A percentile compares a stretch with the other conserved stretches of the same genome.
Conservation (phyloP, 192 early-diverging fungal species). For the Chytriomyces sp. region DNA sequence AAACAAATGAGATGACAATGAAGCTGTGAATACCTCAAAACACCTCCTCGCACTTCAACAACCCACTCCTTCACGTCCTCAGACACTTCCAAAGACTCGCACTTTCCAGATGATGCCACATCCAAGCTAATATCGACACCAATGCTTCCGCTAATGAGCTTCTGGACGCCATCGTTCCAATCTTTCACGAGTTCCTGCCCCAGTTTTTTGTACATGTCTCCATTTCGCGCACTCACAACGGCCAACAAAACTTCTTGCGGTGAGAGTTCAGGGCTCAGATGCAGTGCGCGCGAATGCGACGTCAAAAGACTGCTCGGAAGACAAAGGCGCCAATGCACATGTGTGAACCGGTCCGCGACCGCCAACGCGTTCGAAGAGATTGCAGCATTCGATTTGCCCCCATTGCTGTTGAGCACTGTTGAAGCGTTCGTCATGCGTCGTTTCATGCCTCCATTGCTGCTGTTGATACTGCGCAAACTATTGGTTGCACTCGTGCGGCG, state of each 20-base stretch:
- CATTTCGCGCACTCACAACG: neutral
- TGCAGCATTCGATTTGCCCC: neutral
- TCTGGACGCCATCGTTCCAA: constrained; percentile 14
- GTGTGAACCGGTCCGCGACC: neutral
- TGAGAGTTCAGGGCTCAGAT: neutral
- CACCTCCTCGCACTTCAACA: neutral
- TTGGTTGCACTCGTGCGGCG: neutral
- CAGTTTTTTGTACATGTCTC: neutral
- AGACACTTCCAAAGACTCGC: neutral
- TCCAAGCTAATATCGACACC: constrained; percentile 11
- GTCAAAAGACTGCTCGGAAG: constrained; percentile 13
- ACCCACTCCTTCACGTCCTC: neutral
- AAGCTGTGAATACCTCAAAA: too few species aligned
- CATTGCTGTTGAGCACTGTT: neutral
- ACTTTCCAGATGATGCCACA: constrained; percentile 2
- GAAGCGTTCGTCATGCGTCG: neutral
- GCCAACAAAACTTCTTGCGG: neutral
- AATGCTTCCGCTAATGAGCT: constrained; percentile 14
- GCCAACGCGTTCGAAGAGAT: neutral
- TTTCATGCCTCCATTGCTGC: neutral
- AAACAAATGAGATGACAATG: too few species aligned
- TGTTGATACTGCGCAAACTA: neutral
- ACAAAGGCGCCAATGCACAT: constrained; percentile 23
- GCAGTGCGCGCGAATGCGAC: constrained; percentile 14
- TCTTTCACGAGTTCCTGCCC: constrained; percentile 13